These are phyloP conservation scores for Sonneratia alba DNA, from an alignment of 345 rosid species.

Conservation along the genomic window DNA sequence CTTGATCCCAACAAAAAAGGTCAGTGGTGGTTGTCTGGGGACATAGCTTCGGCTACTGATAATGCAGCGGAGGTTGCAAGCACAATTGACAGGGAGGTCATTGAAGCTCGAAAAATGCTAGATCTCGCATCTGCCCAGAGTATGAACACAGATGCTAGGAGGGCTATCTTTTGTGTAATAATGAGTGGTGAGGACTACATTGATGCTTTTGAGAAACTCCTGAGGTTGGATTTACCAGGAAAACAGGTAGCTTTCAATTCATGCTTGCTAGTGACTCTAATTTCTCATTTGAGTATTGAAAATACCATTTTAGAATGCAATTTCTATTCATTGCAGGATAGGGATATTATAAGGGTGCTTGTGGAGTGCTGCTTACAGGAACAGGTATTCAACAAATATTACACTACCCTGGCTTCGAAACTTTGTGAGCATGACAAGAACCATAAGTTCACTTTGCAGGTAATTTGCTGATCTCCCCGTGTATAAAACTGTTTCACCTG, in stretches of 20 bases:
- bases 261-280: constrained; percentile 1
- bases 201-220: constrained; percentile 85
- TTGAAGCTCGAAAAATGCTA: constrained; percentile 81
- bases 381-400: constrained; percentile 78
- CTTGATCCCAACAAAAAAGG: constrained; percentile 86
- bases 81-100: constrained; percentile 73
- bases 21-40: constrained; percentile 90
- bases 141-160: constrained; percentile 88
- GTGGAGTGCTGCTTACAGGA: constrained; percentile 86
- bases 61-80: constrained; percentile 55
- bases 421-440: constrained; percentile 81
- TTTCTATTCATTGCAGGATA: constrained; percentile 41
- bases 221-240: constrained; percentile 72
- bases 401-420: constrained; percentile 63
- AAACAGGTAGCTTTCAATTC: constrained; percentile 39
- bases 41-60: constrained; percentile 26
- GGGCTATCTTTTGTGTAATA: constrained; percentile 84
- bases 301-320: neutral
- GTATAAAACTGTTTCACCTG: neutral
- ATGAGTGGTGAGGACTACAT: constrained; percentile 91
- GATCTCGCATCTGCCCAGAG: constrained; percentile 88
- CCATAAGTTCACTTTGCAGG: constrained; percentile 87
- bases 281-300: neutral
- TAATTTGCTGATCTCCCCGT: constrained; percentile 1
- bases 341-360: constrained; percentile 87